Conservation (phyloP, 495 filamentous ascomycete genomes). For the Xylaria intraflava region DNA sequence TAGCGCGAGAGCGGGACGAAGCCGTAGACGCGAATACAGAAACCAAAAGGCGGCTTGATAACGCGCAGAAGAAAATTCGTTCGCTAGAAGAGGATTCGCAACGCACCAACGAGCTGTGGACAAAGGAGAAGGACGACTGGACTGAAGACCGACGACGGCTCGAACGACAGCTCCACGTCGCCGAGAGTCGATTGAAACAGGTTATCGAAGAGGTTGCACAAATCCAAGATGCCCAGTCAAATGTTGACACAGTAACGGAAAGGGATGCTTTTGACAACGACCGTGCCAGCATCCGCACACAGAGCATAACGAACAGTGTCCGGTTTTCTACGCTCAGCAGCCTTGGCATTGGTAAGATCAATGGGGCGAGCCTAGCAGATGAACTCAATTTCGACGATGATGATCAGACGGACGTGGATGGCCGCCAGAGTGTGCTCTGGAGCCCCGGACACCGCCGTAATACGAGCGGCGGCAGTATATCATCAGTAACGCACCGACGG, state of each 20-base stretch:
- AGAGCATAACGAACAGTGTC: constrained; percentile 67
- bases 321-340: constrained; percentile 64
- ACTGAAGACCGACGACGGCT: constrained; percentile 70
- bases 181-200: constrained; percentile 75
- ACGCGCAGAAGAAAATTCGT: constrained; percentile 67
- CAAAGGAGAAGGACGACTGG: constrained; percentile 74
- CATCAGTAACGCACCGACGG: constrained; percentile 38
- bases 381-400: constrained; percentile 82
- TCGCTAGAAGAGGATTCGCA: constrained; percentile 77
- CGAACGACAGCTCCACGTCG: constrained; percentile 78
- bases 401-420: constrained; percentile 51
- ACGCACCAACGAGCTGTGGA: constrained; percentile 68
- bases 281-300: constrained; percentile 65
- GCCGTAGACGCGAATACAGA: constrained; percentile 69
- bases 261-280: constrained; percentile 63
- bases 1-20: constrained; percentile 81
- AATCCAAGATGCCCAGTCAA: constrained; percentile 54
- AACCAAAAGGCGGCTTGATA: constrained; percentile 70
- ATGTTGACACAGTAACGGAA: constrained; percentile 33
- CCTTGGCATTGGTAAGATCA: constrained; percentile 46
- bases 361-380: constrained; percentile 75
- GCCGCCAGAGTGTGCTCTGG: constrained; percentile 48
- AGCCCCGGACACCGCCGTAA: constrained; percentile 31
- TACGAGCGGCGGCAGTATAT: constrained; percentile 39
- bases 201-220: constrained; percentile 79